Evolutionary conservation across 148 eudicot species (phyloP), one percentile per base, ranked within the genome.

Genomic region (Nepenthes gracilis): DNA sequence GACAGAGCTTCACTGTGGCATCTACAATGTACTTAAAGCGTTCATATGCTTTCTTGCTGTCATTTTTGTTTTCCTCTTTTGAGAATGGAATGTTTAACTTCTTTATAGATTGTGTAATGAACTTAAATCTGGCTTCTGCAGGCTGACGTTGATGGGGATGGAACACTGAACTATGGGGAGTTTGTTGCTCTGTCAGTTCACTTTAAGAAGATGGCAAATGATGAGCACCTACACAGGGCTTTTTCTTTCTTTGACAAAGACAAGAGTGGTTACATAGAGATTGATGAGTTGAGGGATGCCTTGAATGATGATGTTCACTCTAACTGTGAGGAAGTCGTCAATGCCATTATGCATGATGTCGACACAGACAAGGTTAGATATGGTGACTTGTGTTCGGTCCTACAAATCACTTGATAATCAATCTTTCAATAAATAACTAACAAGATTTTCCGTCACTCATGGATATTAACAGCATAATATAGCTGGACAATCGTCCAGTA

Each of bases 61-160:
- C 23, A 23, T 23, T 23, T 23, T 23, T 23, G 23, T 23, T 23
- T 23, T 23, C 23, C 23, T 23, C 23, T 45, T 11, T 11, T 45
- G 48, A 5, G 11, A 45, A 45, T 45, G 6, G 48, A 11, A 45
- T 5, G 48, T 11, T 5, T 11, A 45, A 45, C 8, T 11, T 45
- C 48, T 11, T 45, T 11, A 45, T 11, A 45, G 6, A 6, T 45
- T 5, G 6, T 45, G 48, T 58, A 37, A 50, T 9, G 6, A 64
- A 48, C 37, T 59, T 58, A 43, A 43, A 58, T 43, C 35, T 62
- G 74, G 60, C 60, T 63, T 49, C 33, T 57, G 59, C 81, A 83
- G 90, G 90, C 90, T 78, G 95, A 86, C 72, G 77, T 83, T 37
- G 89, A 84, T 63, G 80, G 87, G 33, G 83, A 87, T 61, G 95